Conservation (phyloP, 345 rosid genomes). For the Bruguiera sexangula region DNA sequence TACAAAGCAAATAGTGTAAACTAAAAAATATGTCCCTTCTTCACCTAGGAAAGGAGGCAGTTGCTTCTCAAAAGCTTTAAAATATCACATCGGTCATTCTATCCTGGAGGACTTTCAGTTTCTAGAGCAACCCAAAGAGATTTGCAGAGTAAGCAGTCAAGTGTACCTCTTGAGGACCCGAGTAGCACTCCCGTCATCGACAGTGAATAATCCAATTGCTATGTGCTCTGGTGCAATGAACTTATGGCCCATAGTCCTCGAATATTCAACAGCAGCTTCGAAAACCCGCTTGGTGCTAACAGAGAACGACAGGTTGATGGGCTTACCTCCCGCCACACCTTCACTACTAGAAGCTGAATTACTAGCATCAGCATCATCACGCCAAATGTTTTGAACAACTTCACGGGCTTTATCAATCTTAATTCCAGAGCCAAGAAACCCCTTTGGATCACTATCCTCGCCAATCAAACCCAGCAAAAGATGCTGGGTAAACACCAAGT, state of each 20-base stretch:
- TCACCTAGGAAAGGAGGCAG: no score
- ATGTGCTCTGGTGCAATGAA: constrained; percentile 93
- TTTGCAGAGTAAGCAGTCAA: background rate
- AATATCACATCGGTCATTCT: no score
- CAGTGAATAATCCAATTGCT: constrained; percentile 77
- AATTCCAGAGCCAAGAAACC: constrained; percentile 80
- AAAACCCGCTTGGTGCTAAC: constrained; percentile 78
- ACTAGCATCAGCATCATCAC: constrained; percentile 15
- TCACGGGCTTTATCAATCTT: constrained; percentile 66
- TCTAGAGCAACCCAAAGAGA: no score
- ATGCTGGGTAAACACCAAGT: constrained; percentile 82
- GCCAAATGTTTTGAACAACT: constrained; percentile 68
- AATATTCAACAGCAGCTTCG: constrained; percentile 94
- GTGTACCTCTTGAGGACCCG: constrained; percentile 72
- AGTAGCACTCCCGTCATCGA: constrained; percentile 86
- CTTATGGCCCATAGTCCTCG: constrained; percentile 74
- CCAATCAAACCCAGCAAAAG: constrained; percentile 70
- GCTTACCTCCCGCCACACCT: background rate
- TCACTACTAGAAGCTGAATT: constrained; percentile 11
- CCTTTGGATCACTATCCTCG: constrained; percentile 75
- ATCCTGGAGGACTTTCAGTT: no score
- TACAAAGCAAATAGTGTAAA: no score
- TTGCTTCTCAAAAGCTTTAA: no score
- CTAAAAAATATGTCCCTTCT: no score
- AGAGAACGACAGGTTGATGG: constrained; percentile 66